Percentiles rank a stretch among this genome's conserved stretches.
These are phyloP conservation scores for Arabidopsis hybrid DNA, from an alignment of 441 rosid genomes.

Conservation along the genomic window DNA sequence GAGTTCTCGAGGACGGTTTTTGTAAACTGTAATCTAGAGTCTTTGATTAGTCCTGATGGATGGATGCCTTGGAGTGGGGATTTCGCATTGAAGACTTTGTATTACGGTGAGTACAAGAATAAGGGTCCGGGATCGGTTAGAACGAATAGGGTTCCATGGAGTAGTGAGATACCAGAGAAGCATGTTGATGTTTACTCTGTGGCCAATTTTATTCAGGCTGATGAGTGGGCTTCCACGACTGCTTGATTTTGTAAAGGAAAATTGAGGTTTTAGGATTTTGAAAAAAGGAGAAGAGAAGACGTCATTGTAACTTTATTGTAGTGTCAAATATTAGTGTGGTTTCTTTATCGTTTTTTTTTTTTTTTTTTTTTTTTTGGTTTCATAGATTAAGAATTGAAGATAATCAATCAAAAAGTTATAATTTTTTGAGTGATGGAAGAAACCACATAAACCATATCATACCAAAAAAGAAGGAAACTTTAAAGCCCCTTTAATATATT, in stretches of 20 bases:
- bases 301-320: conserved; percentile 26
- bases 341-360: neutral
- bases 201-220: conserved; percentile 85
- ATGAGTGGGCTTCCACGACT: conserved; percentile 69
- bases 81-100: conserved; percentile 75
- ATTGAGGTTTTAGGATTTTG: conserved; percentile 4
- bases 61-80: conserved; percentile 86
- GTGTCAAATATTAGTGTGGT: conserved; percentile 24
- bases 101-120: conserved; percentile 78
- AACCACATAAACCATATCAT: conserved; percentile 4
- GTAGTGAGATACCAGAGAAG: conserved; percentile 69
- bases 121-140: conserved; percentile 66
- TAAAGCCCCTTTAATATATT: neutral
- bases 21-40: conserved; percentile 59
- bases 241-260: conserved; percentile 46
- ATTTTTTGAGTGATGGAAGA: neutral
- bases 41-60: conserved; percentile 64
- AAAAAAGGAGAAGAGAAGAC: neutral
- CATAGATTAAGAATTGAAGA: neutral
- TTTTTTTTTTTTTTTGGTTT: too few relatives aligned
- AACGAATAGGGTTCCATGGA: conserved; percentile 74
- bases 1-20: conserved; percentile 83
- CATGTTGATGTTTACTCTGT: conserved; percentile 67
- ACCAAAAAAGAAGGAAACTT: neutral
- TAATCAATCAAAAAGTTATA: neutral